These are phyloP conservation scores for Globisporangium ultimum DNA, from an alignment of 352 stramenopile genomes.

Conservation along the genomic window DNA sequence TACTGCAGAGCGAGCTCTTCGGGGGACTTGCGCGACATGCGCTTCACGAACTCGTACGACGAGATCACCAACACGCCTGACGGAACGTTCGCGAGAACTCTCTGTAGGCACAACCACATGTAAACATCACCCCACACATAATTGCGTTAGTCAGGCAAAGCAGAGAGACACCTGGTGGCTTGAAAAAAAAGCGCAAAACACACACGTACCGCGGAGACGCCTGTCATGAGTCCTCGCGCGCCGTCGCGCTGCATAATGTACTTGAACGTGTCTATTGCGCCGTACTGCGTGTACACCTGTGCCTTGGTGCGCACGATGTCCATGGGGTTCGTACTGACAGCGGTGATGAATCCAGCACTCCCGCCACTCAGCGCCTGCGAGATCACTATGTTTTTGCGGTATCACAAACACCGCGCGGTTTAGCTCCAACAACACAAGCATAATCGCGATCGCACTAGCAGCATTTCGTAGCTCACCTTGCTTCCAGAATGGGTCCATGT, in stretches of 20 bases:
- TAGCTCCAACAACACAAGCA: not conserved
- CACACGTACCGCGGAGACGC: constrained; percentile 64
- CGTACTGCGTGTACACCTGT: constrained; percentile 84
- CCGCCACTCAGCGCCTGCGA: constrained; percentile 76
- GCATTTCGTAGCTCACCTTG: constrained; percentile 40
- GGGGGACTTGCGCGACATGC: constrained; percentile 64
- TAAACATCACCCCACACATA: not conserved
- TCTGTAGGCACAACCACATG: constrained; percentile 28
- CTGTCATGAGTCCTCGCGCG: constrained; percentile 73
- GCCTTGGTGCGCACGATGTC: constrained; percentile 85
- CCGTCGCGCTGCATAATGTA: constrained; percentile 81
- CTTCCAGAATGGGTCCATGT: constrained; percentile 75
- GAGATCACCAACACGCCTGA: constrained; percentile 84
- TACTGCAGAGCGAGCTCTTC: constrained; percentile 17
- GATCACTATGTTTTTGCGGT: constrained; percentile 31
- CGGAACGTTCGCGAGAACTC: constrained; percentile 75
- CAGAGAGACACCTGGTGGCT: not conserved
- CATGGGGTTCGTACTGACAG: constrained; percentile 85
- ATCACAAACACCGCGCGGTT: not conserved
- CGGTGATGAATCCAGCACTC: constrained; percentile 73
- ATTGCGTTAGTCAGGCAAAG: not conserved
- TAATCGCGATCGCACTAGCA: not conserved
- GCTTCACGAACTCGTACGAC: constrained; percentile 90
- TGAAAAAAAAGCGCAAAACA: too few relatives aligned
- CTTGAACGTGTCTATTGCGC: constrained; percentile 77